phyloP scores from a whole-genome alignment of 2,329 filamentous ascomycete species.

The Exserohilum rostratum region DNA sequence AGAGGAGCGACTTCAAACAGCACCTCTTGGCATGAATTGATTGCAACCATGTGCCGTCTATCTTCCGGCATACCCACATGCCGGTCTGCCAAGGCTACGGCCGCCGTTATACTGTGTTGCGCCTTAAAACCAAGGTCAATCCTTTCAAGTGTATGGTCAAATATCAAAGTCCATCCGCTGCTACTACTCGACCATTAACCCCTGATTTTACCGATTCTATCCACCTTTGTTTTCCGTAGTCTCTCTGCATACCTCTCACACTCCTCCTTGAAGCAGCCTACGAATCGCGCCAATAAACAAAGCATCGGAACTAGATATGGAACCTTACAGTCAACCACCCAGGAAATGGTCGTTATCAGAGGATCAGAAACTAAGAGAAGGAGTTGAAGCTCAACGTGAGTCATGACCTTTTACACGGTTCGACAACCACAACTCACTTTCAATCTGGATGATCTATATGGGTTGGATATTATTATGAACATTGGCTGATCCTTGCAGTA shows the following conservation, averaged over 20 bases:
- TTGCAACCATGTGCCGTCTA: constrained; percentile 10
- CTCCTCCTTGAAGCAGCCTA: not conserved
- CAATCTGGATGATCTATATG: not conserved
- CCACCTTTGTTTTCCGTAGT: not conserved
- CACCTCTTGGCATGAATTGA: constrained; percentile 11
- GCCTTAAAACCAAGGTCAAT: constrained; percentile 9
- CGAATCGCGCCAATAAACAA: not conserved
- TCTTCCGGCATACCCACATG: constrained; percentile 7
- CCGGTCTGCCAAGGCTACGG: constrained; percentile 11
- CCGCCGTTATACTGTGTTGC: constrained; percentile 9
- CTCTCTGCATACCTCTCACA: not conserved
- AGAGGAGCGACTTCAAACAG: constrained; percentile 15
- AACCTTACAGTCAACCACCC: constrained; percentile 29
- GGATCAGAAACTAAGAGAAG: constrained; percentile 34
- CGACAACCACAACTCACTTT: not conserved
- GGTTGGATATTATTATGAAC: not conserved
- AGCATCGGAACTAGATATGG: constrained; percentile 8
- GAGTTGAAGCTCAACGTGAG: constrained; percentile 36
- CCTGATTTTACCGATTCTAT: not conserved
- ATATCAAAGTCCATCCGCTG: not conserved
- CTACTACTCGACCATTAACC: not conserved
- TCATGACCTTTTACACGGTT: not conserved
- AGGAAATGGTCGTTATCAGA: constrained; percentile 38
- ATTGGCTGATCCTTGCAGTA: constrained; percentile 14
- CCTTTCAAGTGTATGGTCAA: constrained; percentile 7